phyloP scores from a whole-genome alignment of 2,329 filamentous ascomycete species.

The Alternaria triticimaculans region DNA sequence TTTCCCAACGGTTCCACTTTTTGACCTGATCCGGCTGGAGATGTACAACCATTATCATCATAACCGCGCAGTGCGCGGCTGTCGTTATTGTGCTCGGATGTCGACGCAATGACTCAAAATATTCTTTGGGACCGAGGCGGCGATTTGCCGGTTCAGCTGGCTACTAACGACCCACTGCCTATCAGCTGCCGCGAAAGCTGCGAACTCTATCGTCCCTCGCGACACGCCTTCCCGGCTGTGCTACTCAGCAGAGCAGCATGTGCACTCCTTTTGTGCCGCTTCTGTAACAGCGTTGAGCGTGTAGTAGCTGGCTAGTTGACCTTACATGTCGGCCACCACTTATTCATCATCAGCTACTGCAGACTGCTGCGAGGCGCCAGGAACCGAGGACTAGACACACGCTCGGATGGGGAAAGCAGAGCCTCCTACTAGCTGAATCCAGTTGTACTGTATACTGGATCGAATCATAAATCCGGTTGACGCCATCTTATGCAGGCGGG shows the following conservation, averaged over 20 bases:
- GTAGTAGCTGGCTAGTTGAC: not conserved
- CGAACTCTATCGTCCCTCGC: constrained; percentile 24
- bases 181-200: constrained; percentile 27
- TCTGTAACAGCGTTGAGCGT: constrained; percentile 5
- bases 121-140: constrained; percentile 14
- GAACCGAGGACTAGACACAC: constrained; percentile 30
- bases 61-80: constrained; percentile 45
- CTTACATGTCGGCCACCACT: constrained; percentile 5
- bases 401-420: constrained; percentile 47
- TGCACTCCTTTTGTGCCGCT: constrained; percentile 4
- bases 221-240: constrained; percentile 7
- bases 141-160: constrained; percentile 12
- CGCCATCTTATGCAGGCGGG: constrained; percentile 26
- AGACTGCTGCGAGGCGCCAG: constrained; percentile 27
- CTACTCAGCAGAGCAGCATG: constrained; percentile 11
- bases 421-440: constrained; percentile 34
- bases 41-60: constrained; percentile 9
- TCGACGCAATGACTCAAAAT: constrained; percentile 7
- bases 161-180: constrained; percentile 23
- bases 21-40: constrained; percentile 11
- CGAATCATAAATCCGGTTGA: constrained; percentile 30
- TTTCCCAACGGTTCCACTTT: constrained; percentile 28
- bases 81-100: constrained; percentile 3
- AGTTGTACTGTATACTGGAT: constrained; percentile 15
- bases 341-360: constrained; percentile 1